Conservation (phyloP, 495 filamentous ascomycete species). For the Monascus purpureus region DNA sequence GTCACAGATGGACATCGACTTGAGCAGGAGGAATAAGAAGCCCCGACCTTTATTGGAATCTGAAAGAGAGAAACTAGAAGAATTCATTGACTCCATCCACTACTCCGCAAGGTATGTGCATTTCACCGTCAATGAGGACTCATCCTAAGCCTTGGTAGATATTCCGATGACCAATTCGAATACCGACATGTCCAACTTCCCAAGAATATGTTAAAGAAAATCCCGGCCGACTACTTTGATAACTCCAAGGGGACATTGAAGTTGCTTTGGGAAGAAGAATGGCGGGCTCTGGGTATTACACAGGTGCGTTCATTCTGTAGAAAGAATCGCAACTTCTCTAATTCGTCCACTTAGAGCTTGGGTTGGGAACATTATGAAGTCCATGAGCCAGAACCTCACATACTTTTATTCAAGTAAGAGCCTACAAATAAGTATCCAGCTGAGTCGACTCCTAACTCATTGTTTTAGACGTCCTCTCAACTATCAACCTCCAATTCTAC, state of each 20-base stretch:
- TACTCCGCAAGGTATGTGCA: conserved; percentile 74
- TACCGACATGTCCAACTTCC: conserved; percentile 95
- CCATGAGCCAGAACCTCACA: conserved; percentile 95
- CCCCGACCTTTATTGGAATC: conserved; percentile 67
- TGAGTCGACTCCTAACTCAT: conserved; percentile 4
- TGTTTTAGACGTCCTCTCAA: conserved; percentile 63
- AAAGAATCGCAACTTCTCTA: conserved; percentile 2
- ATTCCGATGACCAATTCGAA: conserved; percentile 77
- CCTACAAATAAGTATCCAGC: background rate
- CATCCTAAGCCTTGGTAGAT: conserved; percentile 33
- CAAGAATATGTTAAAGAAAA: conserved; percentile 94
- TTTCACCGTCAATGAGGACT: background rate
- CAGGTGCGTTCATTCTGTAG: conserved; percentile 44
- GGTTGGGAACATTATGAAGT: conserved; percentile 99
- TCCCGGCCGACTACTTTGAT: conserved; percentile 93
- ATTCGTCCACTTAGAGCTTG: conserved; percentile 50
- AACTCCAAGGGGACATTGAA: conserved; percentile 82
- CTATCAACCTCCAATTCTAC: conserved; percentile 55
- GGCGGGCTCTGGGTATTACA: conserved; percentile 90
- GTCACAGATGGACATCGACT: conserved; percentile 55
- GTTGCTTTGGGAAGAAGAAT: conserved; percentile 95
- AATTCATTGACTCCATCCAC: conserved; percentile 84
- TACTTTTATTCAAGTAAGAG: conserved; percentile 94
- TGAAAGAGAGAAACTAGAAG: conserved; percentile 71
- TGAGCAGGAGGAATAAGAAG: conserved; percentile 65